Evolutionary conservation across 106 monocot species (phyloP).

Genomic region (Alisma plantagoaquatica): DNA sequence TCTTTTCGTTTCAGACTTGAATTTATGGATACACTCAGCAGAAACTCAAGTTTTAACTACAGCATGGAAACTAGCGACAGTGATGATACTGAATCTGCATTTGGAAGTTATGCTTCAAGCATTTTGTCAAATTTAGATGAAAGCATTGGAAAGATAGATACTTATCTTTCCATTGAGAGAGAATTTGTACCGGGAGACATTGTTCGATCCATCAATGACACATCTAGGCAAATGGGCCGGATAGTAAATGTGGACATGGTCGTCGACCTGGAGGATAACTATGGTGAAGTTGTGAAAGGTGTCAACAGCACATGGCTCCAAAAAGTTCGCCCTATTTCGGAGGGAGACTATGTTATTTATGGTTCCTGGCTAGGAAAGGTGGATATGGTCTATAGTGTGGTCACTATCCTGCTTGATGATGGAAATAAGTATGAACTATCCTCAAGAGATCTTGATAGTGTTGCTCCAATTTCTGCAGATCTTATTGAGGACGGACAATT

Average conservation of each 20-base stretch:
- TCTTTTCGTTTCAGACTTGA: not conserved
- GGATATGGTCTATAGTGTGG: conserved; percentile 30
- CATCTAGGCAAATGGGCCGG: conserved; percentile 60
- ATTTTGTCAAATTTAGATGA: conserved; percentile 62
- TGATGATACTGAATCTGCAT: conserved; percentile 52
- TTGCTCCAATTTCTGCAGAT: conserved; percentile 33
- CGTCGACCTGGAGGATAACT: conserved; percentile 49
- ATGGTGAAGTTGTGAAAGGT: conserved; percentile 48
- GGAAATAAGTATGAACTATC: conserved; percentile 56
- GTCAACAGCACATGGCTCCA: too few species aligned
- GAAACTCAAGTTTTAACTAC: conserved; percentile 49
- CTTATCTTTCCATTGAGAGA: conserved; percentile 62
- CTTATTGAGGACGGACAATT: conserved; percentile 44
- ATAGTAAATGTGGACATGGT: conserved; percentile 52
- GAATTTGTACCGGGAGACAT: conserved; percentile 62
- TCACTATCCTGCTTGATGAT: conserved; percentile 61
- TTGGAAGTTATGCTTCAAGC: conserved; percentile 43
- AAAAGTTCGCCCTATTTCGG: too few species aligned
- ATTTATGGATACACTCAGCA: conserved; percentile 37
- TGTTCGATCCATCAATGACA: conserved; percentile 40
- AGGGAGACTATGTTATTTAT: conserved; percentile 61
- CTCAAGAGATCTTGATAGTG: conserved; percentile 33
- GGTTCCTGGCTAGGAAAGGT: conserved; percentile 84
- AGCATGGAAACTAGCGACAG: conserved; percentile 51
- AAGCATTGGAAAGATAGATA: conserved; percentile 71